Percentiles rank a stretch among this genome's conserved stretches.
These are phyloP conservation scores for Eucalyptus pauciflora DNA, from an alignment of 345 rosid genomes.

Conservation along the genomic window DNA sequence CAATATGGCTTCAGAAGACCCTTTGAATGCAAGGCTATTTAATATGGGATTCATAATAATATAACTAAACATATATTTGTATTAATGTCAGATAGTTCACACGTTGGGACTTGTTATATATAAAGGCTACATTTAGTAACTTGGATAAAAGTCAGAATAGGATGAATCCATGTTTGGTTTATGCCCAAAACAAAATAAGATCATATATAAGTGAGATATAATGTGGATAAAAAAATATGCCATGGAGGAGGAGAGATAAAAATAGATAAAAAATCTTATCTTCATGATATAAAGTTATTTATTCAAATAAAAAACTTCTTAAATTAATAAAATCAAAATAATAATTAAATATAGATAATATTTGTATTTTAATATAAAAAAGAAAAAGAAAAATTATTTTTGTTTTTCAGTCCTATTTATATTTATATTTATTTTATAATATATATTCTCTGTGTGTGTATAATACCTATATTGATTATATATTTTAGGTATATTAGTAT, in stretches of 20 bases:
- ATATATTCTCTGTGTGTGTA: not conserved
- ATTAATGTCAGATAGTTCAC: not conserved
- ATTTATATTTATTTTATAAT: not conserved
- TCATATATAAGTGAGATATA: not conserved
- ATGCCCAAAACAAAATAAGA: too few relatives aligned
- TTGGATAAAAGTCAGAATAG: too few relatives aligned
- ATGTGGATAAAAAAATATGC: accelerated
- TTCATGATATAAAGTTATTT: not conserved
- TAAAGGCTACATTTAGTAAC: not conserved
- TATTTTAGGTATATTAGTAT: not conserved
- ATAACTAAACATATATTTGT: not conserved
- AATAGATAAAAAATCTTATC: accelerated
- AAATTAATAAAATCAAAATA: too few relatives aligned
- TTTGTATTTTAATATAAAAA: not conserved
- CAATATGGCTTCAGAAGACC: accelerated
- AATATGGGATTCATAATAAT: not conserved
- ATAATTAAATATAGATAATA: not conserved
- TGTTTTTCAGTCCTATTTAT: not conserved
- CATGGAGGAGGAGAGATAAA: not conserved
- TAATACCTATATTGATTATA: not conserved
- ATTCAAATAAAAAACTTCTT: not conserved
- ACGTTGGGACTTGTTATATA: not conserved
- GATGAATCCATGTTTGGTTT: too few relatives aligned
- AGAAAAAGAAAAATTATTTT: too few relatives aligned
- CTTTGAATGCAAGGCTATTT: not conserved